phyloP scores from a whole-genome alignment of 352 stramenopile genomes.

The Globisporangium sylvaticum region DNA sequence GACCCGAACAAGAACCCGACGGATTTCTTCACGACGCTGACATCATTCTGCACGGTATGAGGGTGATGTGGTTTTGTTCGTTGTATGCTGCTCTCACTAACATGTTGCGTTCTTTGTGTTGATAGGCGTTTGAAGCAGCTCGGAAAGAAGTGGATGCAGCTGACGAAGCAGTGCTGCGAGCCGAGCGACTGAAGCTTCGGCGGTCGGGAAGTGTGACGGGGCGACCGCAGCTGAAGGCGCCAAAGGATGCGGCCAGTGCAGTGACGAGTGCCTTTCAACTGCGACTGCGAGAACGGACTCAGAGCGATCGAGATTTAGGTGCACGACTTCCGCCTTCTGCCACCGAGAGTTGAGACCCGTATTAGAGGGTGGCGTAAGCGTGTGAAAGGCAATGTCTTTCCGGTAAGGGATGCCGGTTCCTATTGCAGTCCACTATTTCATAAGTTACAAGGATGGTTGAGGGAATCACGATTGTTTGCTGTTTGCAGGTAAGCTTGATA shows the following conservation, averaged over 20 bases:
- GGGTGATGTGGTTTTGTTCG: no score
- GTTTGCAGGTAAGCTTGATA: neutral
- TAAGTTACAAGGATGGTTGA: neutral
- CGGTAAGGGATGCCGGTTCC: neutral
- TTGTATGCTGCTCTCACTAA: no score
- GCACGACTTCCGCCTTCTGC: conserved; percentile 1
- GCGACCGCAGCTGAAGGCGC: neutral
- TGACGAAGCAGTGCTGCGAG: conserved; percentile 49
- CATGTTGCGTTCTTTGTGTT: no score
- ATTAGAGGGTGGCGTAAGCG: neutral
- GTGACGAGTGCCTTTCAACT: conserved; percentile 14
- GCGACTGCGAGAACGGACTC: conserved; percentile 30
- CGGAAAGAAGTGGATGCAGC: conserved; percentile 63
- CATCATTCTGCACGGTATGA: conserved; percentile 67
- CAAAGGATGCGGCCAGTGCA: conserved; percentile 1
- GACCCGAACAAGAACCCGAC: conserved; percentile 66
- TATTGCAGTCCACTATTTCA: neutral
- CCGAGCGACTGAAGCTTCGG: conserved; percentile 62
- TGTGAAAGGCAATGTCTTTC: neutral
- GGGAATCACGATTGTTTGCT: neutral
- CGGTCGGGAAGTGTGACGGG: conserved; percentile 21
- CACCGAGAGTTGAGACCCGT: neutral
- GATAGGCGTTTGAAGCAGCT: conserved; percentile 52
- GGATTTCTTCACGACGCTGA: conserved; percentile 79
- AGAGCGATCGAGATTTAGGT: conserved; percentile 24